These are phyloP conservation scores for Chaetothyriales sp. DNA, from an alignment of 2,329 filamentous ascomycete species.

Conservation along the genomic window DNA sequence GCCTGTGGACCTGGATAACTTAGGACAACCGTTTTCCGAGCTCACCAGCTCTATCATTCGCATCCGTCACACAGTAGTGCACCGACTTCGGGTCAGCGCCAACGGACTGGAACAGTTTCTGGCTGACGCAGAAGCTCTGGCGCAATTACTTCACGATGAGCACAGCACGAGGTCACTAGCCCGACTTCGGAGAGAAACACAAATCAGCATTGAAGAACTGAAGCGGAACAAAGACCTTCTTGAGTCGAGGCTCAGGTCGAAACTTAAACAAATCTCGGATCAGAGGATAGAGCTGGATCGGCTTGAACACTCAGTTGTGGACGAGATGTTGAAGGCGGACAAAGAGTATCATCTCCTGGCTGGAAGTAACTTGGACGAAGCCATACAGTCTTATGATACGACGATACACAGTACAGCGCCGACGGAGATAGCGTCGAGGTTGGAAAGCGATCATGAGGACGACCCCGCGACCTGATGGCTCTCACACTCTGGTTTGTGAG, in stretches of 20 bases:
- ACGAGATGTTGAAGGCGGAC: slow-evolving; percentile 1
- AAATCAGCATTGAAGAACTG: not conserved
- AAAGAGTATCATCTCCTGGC: slow-evolving; percentile 1
- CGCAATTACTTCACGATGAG: not conserved
- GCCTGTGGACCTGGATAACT: not conserved
- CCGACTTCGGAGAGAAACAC: not conserved
- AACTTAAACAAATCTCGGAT: not conserved
- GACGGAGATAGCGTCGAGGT: not conserved
- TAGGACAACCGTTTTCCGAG: not conserved
- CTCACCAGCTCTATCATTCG: not conserved
- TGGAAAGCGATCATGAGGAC: no score
- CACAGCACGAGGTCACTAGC: not conserved
- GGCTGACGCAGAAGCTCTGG: not conserved
- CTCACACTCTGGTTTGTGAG: no score
- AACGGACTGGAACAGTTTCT: not conserved
- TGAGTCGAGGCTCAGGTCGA: not conserved
- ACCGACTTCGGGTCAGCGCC: not conserved
- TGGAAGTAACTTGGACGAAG: not conserved
- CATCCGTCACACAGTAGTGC: not conserved
- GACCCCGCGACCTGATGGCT: no score
- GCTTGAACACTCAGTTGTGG: not conserved
- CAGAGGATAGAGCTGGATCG: not conserved
- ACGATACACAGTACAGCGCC: not conserved
- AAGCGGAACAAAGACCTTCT: slow-evolving; percentile 2
- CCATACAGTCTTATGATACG: no score